Percentiles rank a stretch among this genome's conserved stretches.
These are phyloP conservation scores for Auricularia sp. DNA, from an alignment of 768 basidiomycete genomes.

Conservation along the genomic window DNA sequence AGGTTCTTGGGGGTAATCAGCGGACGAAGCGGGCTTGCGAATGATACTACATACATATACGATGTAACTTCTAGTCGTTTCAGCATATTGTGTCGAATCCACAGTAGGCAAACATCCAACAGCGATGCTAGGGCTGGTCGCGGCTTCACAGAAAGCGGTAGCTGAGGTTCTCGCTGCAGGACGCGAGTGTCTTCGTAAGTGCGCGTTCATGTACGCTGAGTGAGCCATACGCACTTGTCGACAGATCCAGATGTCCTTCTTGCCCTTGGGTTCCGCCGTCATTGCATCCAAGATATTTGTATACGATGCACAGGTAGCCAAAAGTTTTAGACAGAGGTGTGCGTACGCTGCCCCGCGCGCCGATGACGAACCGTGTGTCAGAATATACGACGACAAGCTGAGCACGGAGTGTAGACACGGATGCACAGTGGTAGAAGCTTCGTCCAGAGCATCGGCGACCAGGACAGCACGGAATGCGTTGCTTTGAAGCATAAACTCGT, in stretches of 20 bases:
- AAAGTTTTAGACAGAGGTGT: conserved; percentile 41
- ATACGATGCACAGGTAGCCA: conserved; percentile 45
- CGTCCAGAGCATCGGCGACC: conserved; percentile 17
- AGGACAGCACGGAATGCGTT: conserved; percentile 39
- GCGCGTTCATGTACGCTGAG: too few relatives aligned
- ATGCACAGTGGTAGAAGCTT: conserved; percentile 17
- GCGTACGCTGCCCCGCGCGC: conserved; percentile 55
- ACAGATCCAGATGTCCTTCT: conserved; percentile 40
- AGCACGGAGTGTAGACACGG: conserved; percentile 40
- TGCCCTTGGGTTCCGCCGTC: conserved; percentile 29
- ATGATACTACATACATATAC: conserved; percentile 37
- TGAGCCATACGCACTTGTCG: conserved; percentile 39
- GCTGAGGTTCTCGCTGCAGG: conserved; percentile 39
- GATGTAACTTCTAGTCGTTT: conserved; percentile 47
- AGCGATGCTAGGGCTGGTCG: conserved; percentile 46
- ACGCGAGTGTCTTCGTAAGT: not conserved
- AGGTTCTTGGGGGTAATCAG: conserved; percentile 30
- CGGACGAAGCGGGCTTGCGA: not conserved
- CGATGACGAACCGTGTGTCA: conserved; percentile 56
- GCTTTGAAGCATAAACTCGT: conserved; percentile 50
- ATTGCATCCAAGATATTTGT: conserved; percentile 36
- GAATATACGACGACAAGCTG: conserved; percentile 52
- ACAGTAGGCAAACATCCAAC: conserved; percentile 59
- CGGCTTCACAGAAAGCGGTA: conserved; percentile 31
- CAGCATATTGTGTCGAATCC: conserved; percentile 63